Conservation (phyloP, 2,329 filamentous ascomycete species). For the Penicillium sp. region DNA sequence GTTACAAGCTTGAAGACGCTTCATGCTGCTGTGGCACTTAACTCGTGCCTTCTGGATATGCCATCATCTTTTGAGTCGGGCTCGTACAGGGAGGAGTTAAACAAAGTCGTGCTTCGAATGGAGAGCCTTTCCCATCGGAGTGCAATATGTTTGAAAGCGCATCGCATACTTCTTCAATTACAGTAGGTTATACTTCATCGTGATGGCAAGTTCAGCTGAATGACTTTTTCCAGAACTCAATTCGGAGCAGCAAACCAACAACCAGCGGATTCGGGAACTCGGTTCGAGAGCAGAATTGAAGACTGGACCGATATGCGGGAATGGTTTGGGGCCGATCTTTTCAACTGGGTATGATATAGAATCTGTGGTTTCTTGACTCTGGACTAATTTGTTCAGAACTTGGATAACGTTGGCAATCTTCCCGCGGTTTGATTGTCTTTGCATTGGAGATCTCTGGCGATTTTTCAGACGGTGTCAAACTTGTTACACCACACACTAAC, state of each 20-base stretch:
- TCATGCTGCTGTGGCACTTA: constrained; percentile 29
- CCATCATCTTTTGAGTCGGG: not conserved
- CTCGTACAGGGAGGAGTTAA: not conserved
- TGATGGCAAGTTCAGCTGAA: not conserved
- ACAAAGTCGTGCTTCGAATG: not conserved
- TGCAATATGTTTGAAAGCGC: not conserved
- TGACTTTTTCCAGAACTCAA: not conserved
- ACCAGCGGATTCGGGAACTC: not conserved
- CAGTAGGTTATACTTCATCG: not conserved
- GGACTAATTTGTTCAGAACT: not conserved
- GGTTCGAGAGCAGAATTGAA: constrained; percentile 20
- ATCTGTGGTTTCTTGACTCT: not conserved
- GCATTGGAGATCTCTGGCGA: not conserved
- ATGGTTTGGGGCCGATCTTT: constrained; percentile 1
- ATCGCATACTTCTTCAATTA: constrained; percentile 1
- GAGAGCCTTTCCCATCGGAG: not conserved
- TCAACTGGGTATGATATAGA: constrained; percentile 1
- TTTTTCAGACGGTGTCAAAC: not conserved
- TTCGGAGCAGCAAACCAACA: not conserved
- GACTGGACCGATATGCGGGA: constrained; percentile 25
- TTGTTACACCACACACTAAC: too few relatives aligned
- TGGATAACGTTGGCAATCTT: not conserved
- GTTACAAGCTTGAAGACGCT: constrained; percentile 30
- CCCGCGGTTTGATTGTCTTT: not conserved
- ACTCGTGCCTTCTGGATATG: constrained; percentile 18